Percentiles rank a stretch among this genome's conserved stretches.
Evolutionary conservation across 192 early-diverging fungal species (phyloP).

Genomic region (Phlyctochytrium planicorne): DNA sequence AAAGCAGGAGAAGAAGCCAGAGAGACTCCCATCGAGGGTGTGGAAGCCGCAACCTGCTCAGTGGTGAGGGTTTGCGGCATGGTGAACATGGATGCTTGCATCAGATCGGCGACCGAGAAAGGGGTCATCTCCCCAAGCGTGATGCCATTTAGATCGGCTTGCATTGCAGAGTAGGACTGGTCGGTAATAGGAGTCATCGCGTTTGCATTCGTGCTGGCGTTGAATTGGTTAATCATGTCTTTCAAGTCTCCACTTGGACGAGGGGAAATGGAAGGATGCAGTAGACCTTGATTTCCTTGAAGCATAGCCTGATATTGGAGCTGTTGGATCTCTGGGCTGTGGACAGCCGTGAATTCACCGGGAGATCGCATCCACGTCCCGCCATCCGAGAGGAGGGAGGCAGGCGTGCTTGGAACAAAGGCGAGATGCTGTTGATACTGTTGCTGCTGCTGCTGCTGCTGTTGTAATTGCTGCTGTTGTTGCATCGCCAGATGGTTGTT

Average conservation of each 20-base stretch:
- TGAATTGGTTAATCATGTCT: not conserved
- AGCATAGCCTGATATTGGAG: not conserved
- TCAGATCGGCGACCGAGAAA: not conserved
- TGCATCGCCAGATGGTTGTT: constrained; percentile 7
- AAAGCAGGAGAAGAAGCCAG: not conserved
- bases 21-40: not conserved
- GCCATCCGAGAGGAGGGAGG: not conserved
- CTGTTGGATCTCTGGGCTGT: not conserved
- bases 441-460: constrained; percentile 7
- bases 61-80: not conserved
- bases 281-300: not conserved
- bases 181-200: not conserved
- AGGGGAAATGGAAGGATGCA: not conserved
- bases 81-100: not conserved
- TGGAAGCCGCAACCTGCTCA: not conserved
- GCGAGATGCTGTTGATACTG: constrained; percentile 7
- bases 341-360: not conserved
- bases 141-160: not conserved
- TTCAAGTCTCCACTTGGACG: not conserved
- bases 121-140: not conserved
- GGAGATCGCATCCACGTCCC: not conserved
- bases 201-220: not conserved
- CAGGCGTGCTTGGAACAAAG: not conserved
- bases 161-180: not conserved
- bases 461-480: constrained; percentile 15